Base-by-base conservation (phyloP, 495 filamentous ascomycete species). In the Terfezia claveryi region DNA sequence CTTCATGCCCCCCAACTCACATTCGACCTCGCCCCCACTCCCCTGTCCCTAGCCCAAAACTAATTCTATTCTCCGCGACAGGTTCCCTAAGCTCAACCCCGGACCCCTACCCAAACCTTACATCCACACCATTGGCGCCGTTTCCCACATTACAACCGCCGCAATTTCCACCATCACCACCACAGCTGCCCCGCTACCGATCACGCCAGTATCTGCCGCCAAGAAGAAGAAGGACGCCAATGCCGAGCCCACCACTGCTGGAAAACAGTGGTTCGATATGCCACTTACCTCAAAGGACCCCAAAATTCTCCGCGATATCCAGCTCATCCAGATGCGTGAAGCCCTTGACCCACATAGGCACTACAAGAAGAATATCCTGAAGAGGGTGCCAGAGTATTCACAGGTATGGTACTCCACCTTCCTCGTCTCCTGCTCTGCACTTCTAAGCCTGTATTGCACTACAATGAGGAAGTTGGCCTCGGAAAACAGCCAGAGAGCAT, bases 261-360 rank as follows among this genome's bases (percentile, higher is more conserved):
- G 81, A 38, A 62, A 69, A 23, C 69, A 75, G 50, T 95, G 88
- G 87, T 95, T 82, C 67, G 75, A 93, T 64, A 71, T 98, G 27
- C 89, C 91, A 8, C 72, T 74, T 38, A 95, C 88, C 36, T 74
- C 83, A 53, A 66, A 94, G 50, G 94, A 87, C 0, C 76, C 85
- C 10, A 78, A 93, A 60, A 71, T 94, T 20, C 89, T 85, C 66
- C 76, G 85, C 54, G 92, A 96, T 65, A 67, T 96, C 6, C 85
- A 93, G 64, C 69, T 94, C 4, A 67, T 96, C 54, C 78, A 81
- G 54, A 88, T 95, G 84, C 81, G 91, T 57, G 80, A 80, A 54
- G 84, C 93, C 8, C 73, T 94, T 4, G 91, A 94, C 57, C 79
- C 87, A 6, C 87, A 96, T 63, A 75, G 87, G 54, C 82, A 86